Evolutionary conservation across 140 eudicot genomes (phyloP).

Genomic region (Stevia rebaudiana): DNA sequence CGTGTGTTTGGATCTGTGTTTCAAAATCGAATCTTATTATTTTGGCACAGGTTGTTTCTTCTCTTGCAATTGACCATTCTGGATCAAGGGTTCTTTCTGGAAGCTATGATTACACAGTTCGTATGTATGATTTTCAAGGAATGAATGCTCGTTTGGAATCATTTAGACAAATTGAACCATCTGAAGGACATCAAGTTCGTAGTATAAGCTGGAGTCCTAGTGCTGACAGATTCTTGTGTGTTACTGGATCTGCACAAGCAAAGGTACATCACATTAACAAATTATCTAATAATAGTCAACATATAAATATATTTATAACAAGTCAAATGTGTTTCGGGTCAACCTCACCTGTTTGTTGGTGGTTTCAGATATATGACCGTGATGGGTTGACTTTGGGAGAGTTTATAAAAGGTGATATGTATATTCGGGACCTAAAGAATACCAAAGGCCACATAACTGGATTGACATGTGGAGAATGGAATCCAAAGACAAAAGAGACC

Average conservation of each 20-base stretch:
- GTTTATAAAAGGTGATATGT: constrained; percentile 96
- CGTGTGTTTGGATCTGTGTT: neutral
- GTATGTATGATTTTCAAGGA: constrained; percentile 98
- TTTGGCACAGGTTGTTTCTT: constrained; percentile 71
- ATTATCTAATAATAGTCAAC: neutral
- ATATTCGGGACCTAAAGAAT: constrained; percentile 91
- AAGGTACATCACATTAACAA: constrained; percentile 45
- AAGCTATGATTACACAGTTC: constrained; percentile 88
- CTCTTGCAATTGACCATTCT: constrained; percentile 86
- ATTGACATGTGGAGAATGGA: constrained; percentile 98
- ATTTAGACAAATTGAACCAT: constrained; percentile 92
- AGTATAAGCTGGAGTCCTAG: constrained; percentile 96
- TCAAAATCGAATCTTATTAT: neutral
- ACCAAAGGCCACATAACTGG: constrained; percentile 98
- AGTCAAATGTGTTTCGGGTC: neutral
- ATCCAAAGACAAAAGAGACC: constrained; percentile 81
- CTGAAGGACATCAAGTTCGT: constrained; percentile 99
- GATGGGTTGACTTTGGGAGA: constrained; percentile 94
- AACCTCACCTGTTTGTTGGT: neutral
- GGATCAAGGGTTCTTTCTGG: constrained; percentile 98
- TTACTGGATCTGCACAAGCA: constrained; percentile 95
- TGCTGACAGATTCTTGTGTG: constrained; percentile 82
- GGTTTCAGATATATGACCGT: constrained; percentile 78
- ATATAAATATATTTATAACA: neutral
- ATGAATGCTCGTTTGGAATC: constrained; percentile 94